phyloP scores from a whole-genome alignment of 2,329 filamentous ascomycete species.

The Thelonectria discophora region DNA sequence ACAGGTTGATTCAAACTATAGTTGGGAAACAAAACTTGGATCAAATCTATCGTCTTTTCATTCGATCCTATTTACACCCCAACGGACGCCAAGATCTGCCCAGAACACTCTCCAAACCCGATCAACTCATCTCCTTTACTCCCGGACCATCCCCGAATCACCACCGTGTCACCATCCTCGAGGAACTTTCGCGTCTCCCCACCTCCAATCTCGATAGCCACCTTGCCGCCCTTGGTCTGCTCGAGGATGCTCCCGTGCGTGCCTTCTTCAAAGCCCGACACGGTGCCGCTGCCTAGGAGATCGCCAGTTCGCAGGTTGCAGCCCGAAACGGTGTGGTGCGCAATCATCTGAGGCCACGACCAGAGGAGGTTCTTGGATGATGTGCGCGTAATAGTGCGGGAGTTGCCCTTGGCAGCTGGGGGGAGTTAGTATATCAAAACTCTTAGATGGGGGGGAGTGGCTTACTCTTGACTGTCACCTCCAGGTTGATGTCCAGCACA shows the following conservation, averaged over 20 bases:
- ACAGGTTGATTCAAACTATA: too few relatives aligned
- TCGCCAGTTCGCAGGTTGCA: constrained; percentile 80
- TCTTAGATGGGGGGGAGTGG: accelerated
- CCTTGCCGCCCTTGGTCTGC: constrained; percentile 74
- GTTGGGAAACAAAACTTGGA: too few relatives aligned
- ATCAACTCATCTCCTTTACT: constrained; percentile 21
- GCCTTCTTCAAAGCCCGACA: constrained; percentile 69
- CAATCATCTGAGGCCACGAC: constrained; percentile 85
- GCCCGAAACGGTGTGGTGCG: constrained; percentile 81
- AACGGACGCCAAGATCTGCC: constrained; percentile 15
- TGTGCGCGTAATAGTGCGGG: constrained; percentile 37
- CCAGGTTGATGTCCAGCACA: constrained; percentile 49
- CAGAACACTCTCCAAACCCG: constrained; percentile 35
- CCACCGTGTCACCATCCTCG: constrained; percentile 34
- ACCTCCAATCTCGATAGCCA: constrained; percentile 66
- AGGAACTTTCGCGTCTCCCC: constrained; percentile 58
- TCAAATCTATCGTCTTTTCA: too few relatives aligned
- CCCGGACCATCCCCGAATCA: constrained; percentile 33
- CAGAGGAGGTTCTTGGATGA: constrained; percentile 66
- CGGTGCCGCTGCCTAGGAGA: constrained; percentile 79
- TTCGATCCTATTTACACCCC: neutral
- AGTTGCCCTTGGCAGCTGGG: constrained; percentile 45
- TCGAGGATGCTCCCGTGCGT: constrained; percentile 77
- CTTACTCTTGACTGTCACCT: constrained; percentile 52
- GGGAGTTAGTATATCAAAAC: neutral